phyloP scores from a whole-genome alignment of 2,329 filamentous ascomycete genomes.

The Arthrobotrys musiformis region DNA sequence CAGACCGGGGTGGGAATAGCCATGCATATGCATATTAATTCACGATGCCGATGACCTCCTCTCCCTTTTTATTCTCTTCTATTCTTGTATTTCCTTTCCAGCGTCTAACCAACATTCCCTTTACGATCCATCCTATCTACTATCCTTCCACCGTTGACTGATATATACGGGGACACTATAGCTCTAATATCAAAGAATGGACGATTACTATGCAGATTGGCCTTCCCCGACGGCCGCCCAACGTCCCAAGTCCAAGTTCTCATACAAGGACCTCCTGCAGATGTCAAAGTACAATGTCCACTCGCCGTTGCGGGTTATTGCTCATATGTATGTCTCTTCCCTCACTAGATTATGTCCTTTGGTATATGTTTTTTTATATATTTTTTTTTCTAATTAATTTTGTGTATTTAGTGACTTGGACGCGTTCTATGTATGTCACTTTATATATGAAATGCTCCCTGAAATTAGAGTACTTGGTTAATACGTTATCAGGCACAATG shows the following conservation, averaged over 20 bases:
- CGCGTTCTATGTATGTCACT: constrained; percentile 77
- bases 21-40: constrained; percentile 2
- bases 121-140: not conserved
- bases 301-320: constrained; percentile 84
- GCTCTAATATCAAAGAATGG: constrained; percentile 4
- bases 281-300: constrained; percentile 76
- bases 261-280: constrained; percentile 81
- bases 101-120: not conserved
- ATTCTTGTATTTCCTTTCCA: not conserved
- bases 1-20: not conserved
- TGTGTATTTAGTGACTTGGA: constrained; percentile 74
- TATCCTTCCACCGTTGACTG: not conserved
- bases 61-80: constrained; percentile 4
- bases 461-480: not conserved
- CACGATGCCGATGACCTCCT: constrained; percentile 9
- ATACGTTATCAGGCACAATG: constrained; percentile 74
- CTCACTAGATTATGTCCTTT: not conserved
- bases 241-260: constrained; percentile 74
- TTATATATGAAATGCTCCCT: not conserved
- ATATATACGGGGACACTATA: not conserved
- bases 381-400: constrained; percentile 8
- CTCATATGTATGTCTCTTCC: constrained; percentile 71
- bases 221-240: constrained; percentile 50
- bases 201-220: constrained; percentile 34
- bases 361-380: not conserved